A percentile compares a stretch with the other conserved stretches of the same genome.
Conservation (phyloP, 164 flowering plant species). For the Magnolia changhungtana region DNA sequence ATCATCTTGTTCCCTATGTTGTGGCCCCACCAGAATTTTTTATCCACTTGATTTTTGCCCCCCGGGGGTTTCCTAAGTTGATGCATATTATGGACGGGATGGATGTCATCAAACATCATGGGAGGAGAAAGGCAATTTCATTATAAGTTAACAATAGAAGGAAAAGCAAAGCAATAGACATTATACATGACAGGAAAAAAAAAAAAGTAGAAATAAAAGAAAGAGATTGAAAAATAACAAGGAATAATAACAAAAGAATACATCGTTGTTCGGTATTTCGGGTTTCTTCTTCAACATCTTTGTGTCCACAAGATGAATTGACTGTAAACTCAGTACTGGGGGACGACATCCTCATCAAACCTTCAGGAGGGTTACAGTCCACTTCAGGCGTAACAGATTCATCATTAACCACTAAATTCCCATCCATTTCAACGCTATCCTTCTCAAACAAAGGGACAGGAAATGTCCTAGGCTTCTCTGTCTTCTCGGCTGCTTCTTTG, state of each 20-base stretch:
- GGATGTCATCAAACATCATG: neutral
- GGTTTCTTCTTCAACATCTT: constrained; percentile 3
- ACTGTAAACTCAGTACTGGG: neutral
- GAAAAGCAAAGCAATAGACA: neutral
- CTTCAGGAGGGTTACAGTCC: constrained; percentile 13
- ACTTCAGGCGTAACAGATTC: neutral
- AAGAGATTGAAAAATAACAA: neutral
- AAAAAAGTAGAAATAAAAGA: neutral
- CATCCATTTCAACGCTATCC: constrained; percentile 18
- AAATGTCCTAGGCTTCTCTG: constrained; percentile 35
- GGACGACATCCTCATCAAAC: neutral
- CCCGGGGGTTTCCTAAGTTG: too few species aligned
- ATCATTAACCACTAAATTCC: constrained; percentile 11
- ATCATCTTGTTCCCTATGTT: too few species aligned
- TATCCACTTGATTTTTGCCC: too few species aligned
- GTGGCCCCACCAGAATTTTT: too few species aligned
- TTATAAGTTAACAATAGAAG: neutral
- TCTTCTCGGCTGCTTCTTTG: constrained; percentile 22
- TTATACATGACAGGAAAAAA: neutral
- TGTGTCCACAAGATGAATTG: neutral
- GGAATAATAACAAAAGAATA: neutral
- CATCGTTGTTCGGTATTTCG: constrained; percentile 15
- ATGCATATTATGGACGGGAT: too few species aligned
- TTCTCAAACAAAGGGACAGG: constrained; percentile 47
- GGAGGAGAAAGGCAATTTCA: neutral